Base-by-base conservation (phyloP, 78 protist genomes). In the Trichosphaerium sp. region DNA sequence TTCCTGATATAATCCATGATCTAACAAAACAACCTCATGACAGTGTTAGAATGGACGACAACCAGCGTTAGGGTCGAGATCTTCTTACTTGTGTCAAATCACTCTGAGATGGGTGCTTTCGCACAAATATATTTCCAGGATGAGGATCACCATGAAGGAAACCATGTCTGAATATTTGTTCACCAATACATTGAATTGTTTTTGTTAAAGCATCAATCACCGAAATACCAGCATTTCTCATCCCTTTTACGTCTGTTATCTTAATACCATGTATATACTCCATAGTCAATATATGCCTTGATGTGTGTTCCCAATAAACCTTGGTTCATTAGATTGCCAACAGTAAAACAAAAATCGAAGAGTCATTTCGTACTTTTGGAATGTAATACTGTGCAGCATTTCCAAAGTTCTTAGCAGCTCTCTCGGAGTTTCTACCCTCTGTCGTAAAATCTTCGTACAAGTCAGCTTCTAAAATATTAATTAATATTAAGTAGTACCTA, bases 131-230 rank as follows among this genome's bases (percentile, higher is more conserved):
- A 6, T 6, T 34, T 35, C 32, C 71, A 66, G 63, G 84, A 51
- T 82, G 87, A 48, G 82, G 80, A 49, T 82, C 87, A 0, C 51
- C 26, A 11, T 82, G 87, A 1, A 82, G 21, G 63, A 76, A 82
- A 40, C 83, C 83, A 70, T 70, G 76, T 6, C 61, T 39, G 38
- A 75, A 82, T 23, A 71, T 74, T 37, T 69, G 75, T 23, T 77
- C 83, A 1, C 69, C 58, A 67, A 57, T 31, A 48, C 68, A 55
- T 54, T 59, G 68, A 42, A 18, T 21, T 21, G 21, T 64, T n/a
- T 18, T 64, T 21, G 21, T n/a, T n/a, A n/a, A 35, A n/a, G 21
- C 68, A n/a, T 64, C 68, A 54, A 69, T 43, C 11, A 56, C 52
- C 1, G 69, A 58, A 57, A 80, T 49, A 4, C 82, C 82, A 29